A percentile compares a stretch with the other conserved stretches of the same genome.
phyloP scores from a whole-genome alignment of 768 basidiomycete genomes.

The Amylocystis lapponica region DNA sequence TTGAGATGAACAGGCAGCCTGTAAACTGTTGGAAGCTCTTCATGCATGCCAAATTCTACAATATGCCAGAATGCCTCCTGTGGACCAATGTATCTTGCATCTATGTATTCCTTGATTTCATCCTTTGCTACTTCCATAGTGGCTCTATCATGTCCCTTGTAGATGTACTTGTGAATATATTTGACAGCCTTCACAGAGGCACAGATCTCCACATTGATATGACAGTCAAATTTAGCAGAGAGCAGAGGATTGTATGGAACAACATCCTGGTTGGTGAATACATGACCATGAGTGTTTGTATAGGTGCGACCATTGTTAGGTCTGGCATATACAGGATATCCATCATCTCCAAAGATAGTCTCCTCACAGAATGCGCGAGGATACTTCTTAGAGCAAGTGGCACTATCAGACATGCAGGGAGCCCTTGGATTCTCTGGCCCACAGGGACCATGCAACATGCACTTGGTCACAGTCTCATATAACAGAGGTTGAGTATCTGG shows the following conservation, averaged over 20 bases:
- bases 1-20: constrained; percentile 39
- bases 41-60: constrained; percentile 24
- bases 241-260: constrained; percentile 37
- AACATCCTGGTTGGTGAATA: constrained; percentile 36
- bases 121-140: constrained; percentile 29
- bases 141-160: constrained; percentile 41
- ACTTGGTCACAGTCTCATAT: constrained; percentile 31
- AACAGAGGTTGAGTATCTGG: constrained; percentile 32
- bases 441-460: constrained; percentile 48
- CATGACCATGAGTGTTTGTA: constrained; percentile 22
- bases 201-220: constrained; percentile 46
- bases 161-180: constrained; percentile 44
- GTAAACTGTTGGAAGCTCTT: constrained; percentile 33
- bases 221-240: constrained; percentile 32
- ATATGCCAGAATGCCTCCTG: constrained; percentile 33
- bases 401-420: constrained; percentile 36
- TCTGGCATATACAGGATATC: constrained; percentile 34
- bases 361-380: constrained; percentile 32
- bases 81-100: constrained; percentile 33
- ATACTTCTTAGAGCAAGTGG: constrained; percentile 37
- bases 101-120: constrained; percentile 31
- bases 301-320: constrained; percentile 27
- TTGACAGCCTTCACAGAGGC: constrained; percentile 34
- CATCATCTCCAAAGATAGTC: constrained; percentile 33
- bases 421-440: too few species aligned